These are phyloP conservation scores for Talaromyces pinophilus DNA, from an alignment of 2,329 filamentous ascomycete species.

Conservation along the genomic window DNA sequence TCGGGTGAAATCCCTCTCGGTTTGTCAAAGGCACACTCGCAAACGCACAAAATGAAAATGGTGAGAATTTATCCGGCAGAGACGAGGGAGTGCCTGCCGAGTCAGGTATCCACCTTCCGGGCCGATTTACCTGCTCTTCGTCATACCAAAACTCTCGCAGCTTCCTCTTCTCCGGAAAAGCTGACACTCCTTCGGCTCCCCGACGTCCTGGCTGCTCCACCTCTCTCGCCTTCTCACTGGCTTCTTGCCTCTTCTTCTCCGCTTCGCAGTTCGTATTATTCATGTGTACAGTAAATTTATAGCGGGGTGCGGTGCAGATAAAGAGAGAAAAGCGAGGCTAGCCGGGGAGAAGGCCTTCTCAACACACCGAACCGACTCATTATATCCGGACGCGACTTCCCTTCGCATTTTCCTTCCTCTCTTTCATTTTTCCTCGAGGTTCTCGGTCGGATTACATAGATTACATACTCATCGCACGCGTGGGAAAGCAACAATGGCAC, in stretches of 20 bases:
- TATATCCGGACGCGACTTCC: too few species aligned
- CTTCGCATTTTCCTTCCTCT: too few species aligned
- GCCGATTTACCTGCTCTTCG: background rate
- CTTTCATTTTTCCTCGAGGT: background rate
- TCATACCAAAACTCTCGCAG: background rate
- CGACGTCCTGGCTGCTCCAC: background rate
- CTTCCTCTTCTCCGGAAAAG: background rate
- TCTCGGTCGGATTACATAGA: too few species aligned
- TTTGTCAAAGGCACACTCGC: background rate
- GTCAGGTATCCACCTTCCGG: background rate
- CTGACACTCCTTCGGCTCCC: background rate
- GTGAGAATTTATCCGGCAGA: background rate
- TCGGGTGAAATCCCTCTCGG: background rate
- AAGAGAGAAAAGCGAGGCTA: background rate
- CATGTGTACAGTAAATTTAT: background rate
- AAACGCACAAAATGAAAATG: background rate
- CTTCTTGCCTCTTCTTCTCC: background rate
- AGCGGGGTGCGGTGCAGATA: background rate
- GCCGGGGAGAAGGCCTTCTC: background rate
- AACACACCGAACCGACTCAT: background rate
- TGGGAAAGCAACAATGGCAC: slow-evolving; percentile 19
- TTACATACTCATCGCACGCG: background rate
- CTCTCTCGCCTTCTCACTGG: background rate
- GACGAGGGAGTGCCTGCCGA: background rate
- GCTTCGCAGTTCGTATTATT: slow-evolving; percentile 1